Base-by-base conservation (phyloP, 805 yeast species). In the Torulaspora microellipsoides region DNA sequence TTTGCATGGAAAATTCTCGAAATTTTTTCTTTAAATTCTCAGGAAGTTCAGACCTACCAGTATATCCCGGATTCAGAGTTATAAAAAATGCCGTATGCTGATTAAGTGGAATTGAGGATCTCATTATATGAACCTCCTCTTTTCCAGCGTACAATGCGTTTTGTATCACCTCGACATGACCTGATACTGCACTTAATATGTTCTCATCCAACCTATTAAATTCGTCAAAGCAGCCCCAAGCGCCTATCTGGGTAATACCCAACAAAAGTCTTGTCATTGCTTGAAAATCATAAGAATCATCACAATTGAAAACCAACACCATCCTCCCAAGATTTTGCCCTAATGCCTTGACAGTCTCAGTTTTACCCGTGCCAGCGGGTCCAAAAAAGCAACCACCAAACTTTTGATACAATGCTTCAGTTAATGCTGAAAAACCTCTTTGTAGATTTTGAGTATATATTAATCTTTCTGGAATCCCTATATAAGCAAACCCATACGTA, bases 361-460 rank as follows among this genome's bases (percentile, higher is more conserved):
- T 91, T 59, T 91, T 91, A 51, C 98, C 98, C 0, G 98, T 91
- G 33, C 98, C 98, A 2, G 98, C 96, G 1, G 98, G 97, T 0
- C 98, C 98, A 62, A 84, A 80, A 0, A 95, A 83, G 1, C 95
- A 83, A 0, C 95, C 95, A n/a, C 98, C 98, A 8, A 80, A 68
- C 29, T 74, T 75, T 52, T 81, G 87, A 28, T 77, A 74, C 13
- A 89, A 60, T 0, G 97, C 90, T 47, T 82, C 84, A 0, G 85
- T 70, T 80, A 90, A 77, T 0, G 89, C 68, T 8, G 82, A 59
- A 58, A 76, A 87, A 44, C 87, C 77, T 5, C 73, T 68, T 37
- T 78, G 77, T 7, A 85, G 71, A 14, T 87, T 68, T 1, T 91
- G 87, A 0, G 97, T 91, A 42, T 77, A 74, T 0, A 91, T 95